Evolutionary conservation across 2,329 filamentous ascomycete genomes (phyloP), one percentile per base, ranked within the genome.

Genomic region (Trichoderma endophyticum): DNA sequence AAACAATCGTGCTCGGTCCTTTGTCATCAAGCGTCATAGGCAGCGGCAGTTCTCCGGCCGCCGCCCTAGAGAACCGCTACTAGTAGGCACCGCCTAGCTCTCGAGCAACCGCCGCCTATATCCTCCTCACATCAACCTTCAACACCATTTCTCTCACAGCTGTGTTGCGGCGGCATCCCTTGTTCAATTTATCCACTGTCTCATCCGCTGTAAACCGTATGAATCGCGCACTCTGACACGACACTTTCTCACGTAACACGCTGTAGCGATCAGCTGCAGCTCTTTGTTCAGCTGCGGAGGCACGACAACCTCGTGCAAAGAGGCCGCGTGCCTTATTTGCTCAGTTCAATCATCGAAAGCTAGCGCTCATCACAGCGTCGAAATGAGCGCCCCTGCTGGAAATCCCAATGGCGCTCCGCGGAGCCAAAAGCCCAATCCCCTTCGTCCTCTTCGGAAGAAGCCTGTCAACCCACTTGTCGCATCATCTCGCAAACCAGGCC

Each of bases 391-490:
- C 54, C 81, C 82, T 11, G 75, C 83, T 32, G 79, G 79, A 61
- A 76, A 75, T 57, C 77, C 78, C 43, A 82, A 82, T 76, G 81
- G 81, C 70, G 72, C 75, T 63, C 75, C 80, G 21, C 74, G 76
- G 71, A 75, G 54, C 54, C 76, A 75, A 57, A 82, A 80, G 73
- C 75, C 78, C 30, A 82, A 82, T 72, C 81, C 81, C 21, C 73
- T 83, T 56, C 80, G 82, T 43, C 81, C 82, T 34, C 81, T 84
- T 75, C 81, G 84, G 39, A 82, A 78, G 70, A 80, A 78, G 64
- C 81, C 85, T 72, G 82, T 84, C 71, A 90, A 93, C 76, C 91
- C 92, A 34, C 83, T 93, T 24, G 89, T 91, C 66, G 85, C 90
- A 67, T 86, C 89, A 59, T 89, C 91, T 77, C 88, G 85, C 74